Percentiles rank a stretch among this genome's conserved stretches.
phyloP scores from a whole-genome alignment of 1,284 basidiomycete genomes.

The Lentinus polychrous region DNA sequence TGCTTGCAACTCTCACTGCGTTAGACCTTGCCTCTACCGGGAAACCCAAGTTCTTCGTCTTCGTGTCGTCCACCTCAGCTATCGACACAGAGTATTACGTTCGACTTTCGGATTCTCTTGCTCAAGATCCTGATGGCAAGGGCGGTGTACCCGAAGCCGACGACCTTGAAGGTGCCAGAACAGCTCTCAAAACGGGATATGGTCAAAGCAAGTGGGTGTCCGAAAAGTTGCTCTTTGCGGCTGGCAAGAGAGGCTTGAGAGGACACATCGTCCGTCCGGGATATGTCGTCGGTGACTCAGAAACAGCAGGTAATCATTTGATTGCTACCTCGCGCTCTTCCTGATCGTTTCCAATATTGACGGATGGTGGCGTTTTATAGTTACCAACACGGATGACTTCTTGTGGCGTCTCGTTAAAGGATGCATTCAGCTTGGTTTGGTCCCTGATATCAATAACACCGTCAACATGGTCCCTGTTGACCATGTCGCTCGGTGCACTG shows the following conservation, averaged over 20 bases:
- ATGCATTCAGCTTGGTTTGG: slow-evolving; percentile 90
- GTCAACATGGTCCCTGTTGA: slow-evolving; percentile 99
- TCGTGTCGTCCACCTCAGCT: slow-evolving; percentile 92
- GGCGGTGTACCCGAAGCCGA: slow-evolving; percentile 84
- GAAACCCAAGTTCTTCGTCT: slow-evolving; percentile 81
- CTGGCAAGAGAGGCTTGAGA: slow-evolving; percentile 79
- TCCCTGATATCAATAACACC: slow-evolving; percentile 97
- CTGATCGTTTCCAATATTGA: slow-evolving; percentile 5
- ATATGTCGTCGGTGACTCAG: slow-evolving; percentile 93
- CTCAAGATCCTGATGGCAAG: slow-evolving; percentile 35
- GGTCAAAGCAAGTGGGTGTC: slow-evolving; percentile 99
- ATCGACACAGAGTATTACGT: slow-evolving; percentile 92
- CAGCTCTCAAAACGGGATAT: slow-evolving; percentile 83
- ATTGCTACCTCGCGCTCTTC: neutral
- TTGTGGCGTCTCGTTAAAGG: slow-evolving; percentile 98
- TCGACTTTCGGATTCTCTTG: slow-evolving; percentile 71
- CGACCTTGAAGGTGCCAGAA: slow-evolving; percentile 83
- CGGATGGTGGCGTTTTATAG: slow-evolving; percentile 30
- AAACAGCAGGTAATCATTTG: slow-evolving; percentile 57
- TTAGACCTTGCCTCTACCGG: slow-evolving; percentile 73
- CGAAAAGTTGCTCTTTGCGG: slow-evolving; percentile 90
- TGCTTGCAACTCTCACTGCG: slow-evolving; percentile 81
- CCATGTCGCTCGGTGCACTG: slow-evolving; percentile 84
- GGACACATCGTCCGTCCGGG: slow-evolving; percentile 91
- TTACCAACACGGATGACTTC: slow-evolving; percentile 99